Evolutionary conservation across 805 yeast species (phyloP).

Genomic region (Lipomyces orientalis): DNA sequence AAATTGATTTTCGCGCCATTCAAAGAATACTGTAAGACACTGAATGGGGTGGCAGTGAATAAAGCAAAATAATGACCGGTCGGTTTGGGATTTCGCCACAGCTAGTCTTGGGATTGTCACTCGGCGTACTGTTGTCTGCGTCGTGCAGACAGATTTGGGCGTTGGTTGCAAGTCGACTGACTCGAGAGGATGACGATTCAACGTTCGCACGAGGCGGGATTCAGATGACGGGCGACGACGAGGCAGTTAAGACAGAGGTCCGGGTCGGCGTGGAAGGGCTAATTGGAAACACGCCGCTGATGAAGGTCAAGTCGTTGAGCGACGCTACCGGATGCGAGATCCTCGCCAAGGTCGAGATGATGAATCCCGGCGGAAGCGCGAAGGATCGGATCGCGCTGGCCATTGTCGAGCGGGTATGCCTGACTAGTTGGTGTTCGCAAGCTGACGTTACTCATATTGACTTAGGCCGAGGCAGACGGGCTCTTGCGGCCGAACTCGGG

Average conservation of each 20-base stretch:
- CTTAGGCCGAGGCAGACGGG: slow-evolving; percentile 67
- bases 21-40: background rate
- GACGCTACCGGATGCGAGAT: slow-evolving; percentile 77
- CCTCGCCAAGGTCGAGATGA: slow-evolving; percentile 82
- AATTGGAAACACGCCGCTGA: slow-evolving; percentile 90
- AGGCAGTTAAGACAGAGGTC: slow-evolving; percentile 4
- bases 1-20: background rate
- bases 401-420: slow-evolving; percentile 64
- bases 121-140: slow-evolving; percentile 6
- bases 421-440: no score
- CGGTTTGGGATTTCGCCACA: background rate
- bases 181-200: background rate
- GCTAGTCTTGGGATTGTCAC: slow-evolving; percentile 15
- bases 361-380: slow-evolving; percentile 94
- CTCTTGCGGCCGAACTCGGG: slow-evolving; percentile 62
- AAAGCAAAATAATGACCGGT: no score
- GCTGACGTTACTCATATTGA: slow-evolving; percentile 48
- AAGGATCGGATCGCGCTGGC: slow-evolving; percentile 93
- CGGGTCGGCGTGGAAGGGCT: slow-evolving; percentile 71
- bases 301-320: slow-evolving; percentile 73
- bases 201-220: background rate
- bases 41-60: background rate
- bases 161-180: background rate
- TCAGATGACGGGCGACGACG: background rate
- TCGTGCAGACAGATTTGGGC: background rate